A percentile compares a stretch with the other conserved stretches of the same genome.
Conservation (phyloP, 352 stramenopile species). For the Pythium utonaiense region DNA sequence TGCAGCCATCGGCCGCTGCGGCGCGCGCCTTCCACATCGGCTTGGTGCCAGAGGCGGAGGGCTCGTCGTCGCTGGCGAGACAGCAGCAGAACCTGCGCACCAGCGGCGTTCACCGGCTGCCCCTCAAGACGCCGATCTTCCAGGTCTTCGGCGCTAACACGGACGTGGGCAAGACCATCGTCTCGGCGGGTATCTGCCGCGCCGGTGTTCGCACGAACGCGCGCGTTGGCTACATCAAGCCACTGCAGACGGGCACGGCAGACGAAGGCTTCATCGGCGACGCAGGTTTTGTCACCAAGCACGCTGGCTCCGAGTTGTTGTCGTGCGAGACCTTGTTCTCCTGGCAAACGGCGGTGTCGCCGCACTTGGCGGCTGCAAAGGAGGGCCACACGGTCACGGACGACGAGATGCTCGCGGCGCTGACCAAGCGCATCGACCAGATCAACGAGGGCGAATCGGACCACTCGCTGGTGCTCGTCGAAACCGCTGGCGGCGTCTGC, state of each 20-base stretch:
- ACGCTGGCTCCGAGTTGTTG: constrained; percentile 29
- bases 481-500: constrained; percentile 95
- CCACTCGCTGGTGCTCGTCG: constrained; percentile 80
- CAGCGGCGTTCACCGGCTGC: constrained; percentile 40
- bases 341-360: constrained; percentile 93
- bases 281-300: constrained; percentile 77
- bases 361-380: constrained; percentile 88
- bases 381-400: constrained; percentile 89
- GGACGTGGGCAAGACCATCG: constrained; percentile 96
- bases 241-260: constrained; percentile 92
- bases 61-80: constrained; percentile 29
- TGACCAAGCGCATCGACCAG: constrained; percentile 55
- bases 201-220: constrained; percentile 39
- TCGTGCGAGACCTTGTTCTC: constrained; percentile 88
- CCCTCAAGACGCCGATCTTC: constrained; percentile 71
- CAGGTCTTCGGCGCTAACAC: constrained; percentile 97
- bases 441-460: constrained; percentile 32
- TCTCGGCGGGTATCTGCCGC: constrained; percentile 91
- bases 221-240: constrained; percentile 93
- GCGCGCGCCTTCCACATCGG: constrained; percentile 44
- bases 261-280: constrained; percentile 71
- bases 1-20: background rate
- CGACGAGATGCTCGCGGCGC: constrained; percentile 70
- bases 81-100: constrained; percentile 54
- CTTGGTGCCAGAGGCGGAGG: constrained; percentile 31